Percentiles rank a stretch among this genome's conserved stretches.
Evolutionary conservation across 108 stramenopile genomes (phyloP).

Genomic region (Fistulifera pelliculosa): DNA sequence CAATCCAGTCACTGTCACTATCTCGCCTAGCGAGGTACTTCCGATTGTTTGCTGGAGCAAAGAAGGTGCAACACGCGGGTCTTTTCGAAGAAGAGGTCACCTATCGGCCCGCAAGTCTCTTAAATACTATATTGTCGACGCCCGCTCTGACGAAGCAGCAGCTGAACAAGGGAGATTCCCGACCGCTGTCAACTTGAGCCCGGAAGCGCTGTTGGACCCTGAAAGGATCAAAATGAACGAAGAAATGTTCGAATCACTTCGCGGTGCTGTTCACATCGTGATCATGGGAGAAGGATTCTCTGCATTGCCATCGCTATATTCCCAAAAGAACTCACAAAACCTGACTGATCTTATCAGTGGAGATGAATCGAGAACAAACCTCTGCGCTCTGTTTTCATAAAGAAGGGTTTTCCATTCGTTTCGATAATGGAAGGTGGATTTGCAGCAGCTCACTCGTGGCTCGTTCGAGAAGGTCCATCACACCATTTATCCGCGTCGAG

Average conservation of each 20-base stretch:
- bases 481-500: slow-evolving; percentile 28
- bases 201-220: slow-evolving; percentile 54
- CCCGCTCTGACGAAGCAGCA: slow-evolving; percentile 49
- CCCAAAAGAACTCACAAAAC: slow-evolving; percentile 40
- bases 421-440: slow-evolving; percentile 86
- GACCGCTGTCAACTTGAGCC: slow-evolving; percentile 53
- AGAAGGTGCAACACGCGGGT: slow-evolving; percentile 14
- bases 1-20: slow-evolving; percentile 40
- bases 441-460: slow-evolving; percentile 73
- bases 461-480: slow-evolving; percentile 48
- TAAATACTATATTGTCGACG: slow-evolving; percentile 72
- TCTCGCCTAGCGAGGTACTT: slow-evolving; percentile 60
- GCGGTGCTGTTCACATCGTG: slow-evolving; percentile 70
- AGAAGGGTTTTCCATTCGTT: slow-evolving; percentile 89
- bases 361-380: slow-evolving; percentile 63
- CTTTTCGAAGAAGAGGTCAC: background rate
- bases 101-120: slow-evolving; percentile 16
- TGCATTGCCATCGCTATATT: slow-evolving; percentile 65
- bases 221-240: slow-evolving; percentile 47
- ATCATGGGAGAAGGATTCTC: slow-evolving; percentile 74
- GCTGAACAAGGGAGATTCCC: slow-evolving; percentile 72
- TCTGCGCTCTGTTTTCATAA: slow-evolving; percentile 82
- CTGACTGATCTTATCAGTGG: slow-evolving; percentile 41
- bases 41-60: slow-evolving; percentile 61
- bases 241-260: slow-evolving; percentile 71